phyloP scores from a whole-genome alignment of 441 rosid genomes.

The Heliophila coronopifolia region DNA sequence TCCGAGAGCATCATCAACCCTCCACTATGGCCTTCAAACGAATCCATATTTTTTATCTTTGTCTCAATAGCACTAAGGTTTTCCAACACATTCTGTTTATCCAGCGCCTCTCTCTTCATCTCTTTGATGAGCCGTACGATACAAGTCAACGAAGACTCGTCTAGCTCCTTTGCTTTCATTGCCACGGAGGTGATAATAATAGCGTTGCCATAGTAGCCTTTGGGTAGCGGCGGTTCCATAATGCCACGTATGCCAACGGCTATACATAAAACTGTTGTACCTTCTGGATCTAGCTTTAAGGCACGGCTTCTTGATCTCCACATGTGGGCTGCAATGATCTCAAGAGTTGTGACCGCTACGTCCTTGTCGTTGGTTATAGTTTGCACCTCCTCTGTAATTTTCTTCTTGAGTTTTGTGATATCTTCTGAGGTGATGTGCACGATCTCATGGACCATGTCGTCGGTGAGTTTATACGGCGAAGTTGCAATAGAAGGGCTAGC shows the following conservation, averaged over 20 bases:
- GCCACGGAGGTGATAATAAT: conserved; percentile 32
- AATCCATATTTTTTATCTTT: no score
- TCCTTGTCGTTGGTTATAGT: no score
- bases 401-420: conserved; percentile 31
- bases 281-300: conserved; percentile 34
- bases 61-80: no score
- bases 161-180: conserved; percentile 26
- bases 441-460: conserved; percentile 35
- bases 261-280: conserved; percentile 31
- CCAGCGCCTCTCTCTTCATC: conserved; percentile 28
- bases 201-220: conserved; percentile 54
- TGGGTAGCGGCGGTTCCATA: conserved; percentile 35
- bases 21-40: conserved; percentile 2
- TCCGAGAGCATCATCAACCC: conserved; percentile 30
- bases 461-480: conserved; percentile 40
- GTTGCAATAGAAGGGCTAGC: conserved; percentile 34
- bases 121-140: conserved; percentile 36
- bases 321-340: conserved; percentile 42
- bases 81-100: conserved; percentile 20
- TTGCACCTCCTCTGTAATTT: conserved; percentile 21
- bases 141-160: conserved; percentile 22
- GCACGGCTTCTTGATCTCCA: conserved; percentile 50
- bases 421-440: conserved; percentile 32
- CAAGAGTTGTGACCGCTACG: conserved; percentile 49
- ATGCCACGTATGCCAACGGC: conserved; percentile 38